Base-by-base conservation (phyloP, 2,329 filamentous ascomycete genomes). In the Arthrobotrys iridis region DNA sequence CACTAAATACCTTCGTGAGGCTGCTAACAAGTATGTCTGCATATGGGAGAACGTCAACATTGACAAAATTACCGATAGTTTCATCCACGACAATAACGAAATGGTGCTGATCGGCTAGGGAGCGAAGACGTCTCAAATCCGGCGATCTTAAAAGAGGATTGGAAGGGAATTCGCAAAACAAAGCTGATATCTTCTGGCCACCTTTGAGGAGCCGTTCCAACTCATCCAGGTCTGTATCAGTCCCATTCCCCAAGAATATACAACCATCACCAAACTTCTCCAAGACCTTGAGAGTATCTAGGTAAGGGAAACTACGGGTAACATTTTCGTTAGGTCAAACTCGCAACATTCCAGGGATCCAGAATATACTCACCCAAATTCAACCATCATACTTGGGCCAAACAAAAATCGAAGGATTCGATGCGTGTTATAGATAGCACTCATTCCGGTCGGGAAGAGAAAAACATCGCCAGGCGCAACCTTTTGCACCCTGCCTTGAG, bases 1-100 rank as follows among this genome's bases (percentile, higher is more conserved):
- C 95, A 66, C 93, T 96, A 83, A 99, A 99, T 63, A 98, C 91
- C 82, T 99, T 99, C 55, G 95, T 98, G 72, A 99, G 85, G 81
- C 92, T 96, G 84, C 92, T 97, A 67, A 97, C 94, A 3, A 98
- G 92, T 13, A 98, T 86, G 82, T 99, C 95, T 73, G 93, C 92
- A 80, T 90, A 91, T 1, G 91, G 92, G 3, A 99, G 86, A 2
- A 99, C 92, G 81, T 98, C 93, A 79, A 97, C 90, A 81, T 99
- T 99, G 80, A 96, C 89, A 81, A 97, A 97, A 67, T 95, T 99
- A 79, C 94, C 94, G 74, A 99, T 92, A 0, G 95, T 98, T 83
- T 99, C 95, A 82, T 99, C 95, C 1, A 99, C 88, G 1, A 98
- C 91, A 10, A 98, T 89, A 20, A 89, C 91, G 81, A 99, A 98